A percentile compares a stretch with the other conserved stretches of the same genome.
These are phyloP conservation scores for Coniochaeta hoffmannii DNA, from an alignment of 2,329 filamentous ascomycete species.

Conservation along the genomic window DNA sequence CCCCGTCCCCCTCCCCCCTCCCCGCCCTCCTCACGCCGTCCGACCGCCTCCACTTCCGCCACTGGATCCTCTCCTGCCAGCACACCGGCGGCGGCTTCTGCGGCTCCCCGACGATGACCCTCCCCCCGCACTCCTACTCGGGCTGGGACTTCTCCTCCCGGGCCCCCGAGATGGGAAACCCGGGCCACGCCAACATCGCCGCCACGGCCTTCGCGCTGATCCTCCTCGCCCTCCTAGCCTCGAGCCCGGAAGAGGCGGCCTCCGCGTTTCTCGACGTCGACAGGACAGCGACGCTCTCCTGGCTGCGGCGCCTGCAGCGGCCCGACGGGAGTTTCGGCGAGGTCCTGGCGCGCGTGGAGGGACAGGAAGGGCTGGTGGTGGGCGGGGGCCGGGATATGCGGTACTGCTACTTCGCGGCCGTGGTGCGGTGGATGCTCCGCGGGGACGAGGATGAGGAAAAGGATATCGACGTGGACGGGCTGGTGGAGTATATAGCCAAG, in stretches of 20 bases:
- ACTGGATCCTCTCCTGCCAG: slow-evolving; percentile 83
- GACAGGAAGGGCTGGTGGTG: slow-evolving; percentile 38
- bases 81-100: slow-evolving; percentile 83
- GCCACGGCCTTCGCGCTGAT: slow-evolving; percentile 86
- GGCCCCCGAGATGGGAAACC: slow-evolving; percentile 35
- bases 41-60: slow-evolving; percentile 39
- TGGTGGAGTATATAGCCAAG: slow-evolving; percentile 63
- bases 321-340: slow-evolving; percentile 89
- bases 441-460: slow-evolving; percentile 47
- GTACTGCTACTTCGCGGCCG: slow-evolving; percentile 79
- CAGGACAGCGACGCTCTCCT: slow-evolving; percentile 58
- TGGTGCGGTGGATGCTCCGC: slow-evolving; percentile 73
- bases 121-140: slow-evolving; percentile 23
- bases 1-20: too few species aligned
- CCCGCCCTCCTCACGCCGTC: slow-evolving; percentile 33
- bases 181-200: slow-evolving; percentile 62
- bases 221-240: slow-evolving; percentile 50
- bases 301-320: slow-evolving; percentile 72
- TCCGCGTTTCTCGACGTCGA: slow-evolving; percentile 56
- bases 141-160: slow-evolving; percentile 22
- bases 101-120: slow-evolving; percentile 65
- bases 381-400: slow-evolving; percentile 78
- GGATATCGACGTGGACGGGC: slow-evolving; percentile 66
- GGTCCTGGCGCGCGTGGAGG: slow-evolving; percentile 46
- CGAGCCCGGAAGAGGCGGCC: slow-evolving; percentile 24